A percentile compares a stretch with the other conserved stretches of the same genome.
Evolutionary conservation across 2,329 filamentous ascomycete species (phyloP).

Genomic region (Talaromyces funiculosus): DNA sequence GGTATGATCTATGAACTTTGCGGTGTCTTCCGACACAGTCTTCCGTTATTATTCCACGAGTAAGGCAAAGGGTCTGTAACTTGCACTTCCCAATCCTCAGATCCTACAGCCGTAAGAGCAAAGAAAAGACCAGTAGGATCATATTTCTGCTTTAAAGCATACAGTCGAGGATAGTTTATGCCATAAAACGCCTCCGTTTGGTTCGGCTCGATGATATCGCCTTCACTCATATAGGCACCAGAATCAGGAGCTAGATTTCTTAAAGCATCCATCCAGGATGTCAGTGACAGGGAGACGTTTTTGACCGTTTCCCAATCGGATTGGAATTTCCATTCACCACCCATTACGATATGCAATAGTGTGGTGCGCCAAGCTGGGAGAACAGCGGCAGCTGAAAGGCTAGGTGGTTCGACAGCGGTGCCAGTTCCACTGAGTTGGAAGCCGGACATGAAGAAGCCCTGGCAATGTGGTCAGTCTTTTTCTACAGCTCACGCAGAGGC

Average conservation of each 20-base stretch:
- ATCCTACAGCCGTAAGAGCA: slow-evolving; percentile 1
- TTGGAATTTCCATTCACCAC: neutral
- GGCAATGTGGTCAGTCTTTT: neutral
- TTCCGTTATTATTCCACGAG: slow-evolving; percentile 1
- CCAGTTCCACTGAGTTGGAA: neutral
- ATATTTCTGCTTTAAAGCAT: slow-evolving; percentile 37
- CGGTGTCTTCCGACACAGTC: neutral
- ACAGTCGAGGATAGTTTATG: slow-evolving; percentile 33
- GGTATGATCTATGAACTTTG: neutral
- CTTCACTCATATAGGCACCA: slow-evolving; percentile 41
- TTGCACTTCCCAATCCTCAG: slow-evolving; percentile 8
- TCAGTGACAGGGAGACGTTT: neutral
- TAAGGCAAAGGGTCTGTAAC: neutral
- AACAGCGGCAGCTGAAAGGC: slow-evolving; percentile 30
- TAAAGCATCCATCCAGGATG: neutral
- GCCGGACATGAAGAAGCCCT: neutral
- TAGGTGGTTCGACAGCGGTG: neutral
- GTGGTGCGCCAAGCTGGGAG: slow-evolving; percentile 36
- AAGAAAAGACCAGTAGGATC: slow-evolving; percentile 39
- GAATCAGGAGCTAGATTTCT: slow-evolving; percentile 28
- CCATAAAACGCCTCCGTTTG: slow-evolving; percentile 42
- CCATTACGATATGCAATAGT: slow-evolving; percentile 30
- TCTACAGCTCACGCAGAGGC: neutral
- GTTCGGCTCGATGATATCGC: slow-evolving; percentile 37
- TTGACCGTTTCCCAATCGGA: neutral